These are phyloP conservation scores for Alternaria arbusti DNA, from an alignment of 2,329 filamentous ascomycete species.

Conservation along the genomic window DNA sequence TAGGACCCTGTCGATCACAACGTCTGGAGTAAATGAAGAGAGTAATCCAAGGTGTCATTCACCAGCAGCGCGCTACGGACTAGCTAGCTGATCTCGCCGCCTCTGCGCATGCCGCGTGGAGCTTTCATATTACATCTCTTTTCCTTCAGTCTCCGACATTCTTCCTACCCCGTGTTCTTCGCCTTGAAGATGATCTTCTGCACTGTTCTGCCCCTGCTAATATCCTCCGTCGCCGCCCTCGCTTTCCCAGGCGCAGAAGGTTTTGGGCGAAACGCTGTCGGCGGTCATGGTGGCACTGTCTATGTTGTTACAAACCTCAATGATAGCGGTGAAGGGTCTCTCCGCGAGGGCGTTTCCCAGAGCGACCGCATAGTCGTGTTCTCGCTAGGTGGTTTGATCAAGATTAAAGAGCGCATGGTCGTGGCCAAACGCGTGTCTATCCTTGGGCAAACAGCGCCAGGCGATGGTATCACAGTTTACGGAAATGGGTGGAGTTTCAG, in stretches of 20 bases:
- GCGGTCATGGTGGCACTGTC: constrained; percentile 55
- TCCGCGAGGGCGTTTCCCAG: constrained; percentile 58
- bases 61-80: not conserved
- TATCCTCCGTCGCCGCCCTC: constrained; percentile 26
- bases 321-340: constrained; percentile 57
- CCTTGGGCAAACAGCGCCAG: constrained; percentile 59
- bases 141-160: not conserved
- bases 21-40: constrained; percentile 18
- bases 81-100: not conserved
- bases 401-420: constrained; percentile 55
- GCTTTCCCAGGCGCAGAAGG: constrained; percentile 61
- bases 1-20: constrained; percentile 13
- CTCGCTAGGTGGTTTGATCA: constrained; percentile 58
- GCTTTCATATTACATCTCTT: not conserved
- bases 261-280: constrained; percentile 56
- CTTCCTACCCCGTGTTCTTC: not conserved
- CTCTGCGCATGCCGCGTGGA: not conserved
- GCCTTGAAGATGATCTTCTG: constrained; percentile 19
- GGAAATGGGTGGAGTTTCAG: constrained; percentile 62
- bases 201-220: constrained; percentile 22
- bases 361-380: constrained; percentile 59
- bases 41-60: not conserved
- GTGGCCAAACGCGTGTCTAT: constrained; percentile 59
- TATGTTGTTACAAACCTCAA: constrained; percentile 59
- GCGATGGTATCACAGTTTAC: constrained; percentile 59